Percentiles rank a stretch among this genome's conserved stretches.
phyloP scores from a whole-genome alignment of 352 stramenopile species.

The Pythium aristosporum region DNA sequence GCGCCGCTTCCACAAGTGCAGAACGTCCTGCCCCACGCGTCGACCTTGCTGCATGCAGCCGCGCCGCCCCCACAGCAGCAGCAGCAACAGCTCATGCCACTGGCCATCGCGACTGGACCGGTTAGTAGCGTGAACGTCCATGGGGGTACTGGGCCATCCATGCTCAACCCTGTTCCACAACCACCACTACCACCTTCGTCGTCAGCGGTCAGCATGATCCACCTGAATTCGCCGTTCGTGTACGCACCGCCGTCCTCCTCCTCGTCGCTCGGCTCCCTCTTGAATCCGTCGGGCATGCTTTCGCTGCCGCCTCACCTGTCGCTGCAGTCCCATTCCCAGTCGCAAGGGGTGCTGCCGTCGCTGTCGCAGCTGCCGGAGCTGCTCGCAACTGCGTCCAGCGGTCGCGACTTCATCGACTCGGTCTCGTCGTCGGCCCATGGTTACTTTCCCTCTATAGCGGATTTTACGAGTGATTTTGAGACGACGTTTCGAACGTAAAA shows the following conservation, averaged over 20 bases:
- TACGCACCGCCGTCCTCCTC: conserved; percentile 9
- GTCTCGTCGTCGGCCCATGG: conserved; percentile 30
- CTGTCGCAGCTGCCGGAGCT: conserved; percentile 68
- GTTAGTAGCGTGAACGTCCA: neutral
- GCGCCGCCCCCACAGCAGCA: neutral
- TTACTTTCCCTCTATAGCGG: conserved; percentile 52
- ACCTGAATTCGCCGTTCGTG: conserved; percentile 7
- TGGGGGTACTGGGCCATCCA: too few species aligned
- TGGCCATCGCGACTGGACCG: neutral
- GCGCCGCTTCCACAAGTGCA: conserved; percentile 27
- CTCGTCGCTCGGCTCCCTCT: conserved; percentile 21
- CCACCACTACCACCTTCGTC: neutral
- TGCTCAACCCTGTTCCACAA: neutral
- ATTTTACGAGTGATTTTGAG: conserved; percentile 45
- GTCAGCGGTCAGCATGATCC: neutral
- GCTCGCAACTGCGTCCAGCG: conserved; percentile 33
- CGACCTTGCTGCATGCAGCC: conserved; percentile 20
- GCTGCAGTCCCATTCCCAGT: conserved; percentile 27
- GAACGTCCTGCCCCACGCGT: conserved; percentile 29
- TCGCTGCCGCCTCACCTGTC: conserved; percentile 30
- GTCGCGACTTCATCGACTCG: conserved; percentile 57
- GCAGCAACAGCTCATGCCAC: conserved; percentile 1
- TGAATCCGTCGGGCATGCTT: conserved; percentile 37
- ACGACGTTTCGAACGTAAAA: conserved; percentile 47
- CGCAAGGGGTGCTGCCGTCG: conserved; percentile 36